Base-by-base conservation (phyloP, 139 green algal species). In the Axilococcus clingmanii region DNA sequence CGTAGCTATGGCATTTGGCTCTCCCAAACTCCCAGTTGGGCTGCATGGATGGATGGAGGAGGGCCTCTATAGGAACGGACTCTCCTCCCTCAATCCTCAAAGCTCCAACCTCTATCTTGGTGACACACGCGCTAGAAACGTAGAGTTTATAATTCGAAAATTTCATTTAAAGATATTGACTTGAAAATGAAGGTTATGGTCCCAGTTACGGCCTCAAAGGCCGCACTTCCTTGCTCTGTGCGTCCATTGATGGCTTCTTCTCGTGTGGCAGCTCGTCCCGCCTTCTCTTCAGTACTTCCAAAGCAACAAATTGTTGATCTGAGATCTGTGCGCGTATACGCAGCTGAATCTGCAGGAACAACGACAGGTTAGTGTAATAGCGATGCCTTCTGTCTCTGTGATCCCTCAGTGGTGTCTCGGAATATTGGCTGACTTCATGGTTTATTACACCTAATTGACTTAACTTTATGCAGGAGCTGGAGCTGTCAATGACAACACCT, bases 401-500 rank as follows among this genome's bases (percentile, higher is more conserved):
- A 17, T 38, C 9, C 33, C 12, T 38, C 12, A 38, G 33, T 17
- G 12, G 33, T 38, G 9, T 38, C 12, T 17, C 12, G 9, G 9
- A 9, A 12, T 38, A 9, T 38, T 9, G 9, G 16, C 8, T 8
- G 38, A 45, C 38, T 45, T 45, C 16, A 8, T 45, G n/a, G 38
- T 24, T 45, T 20, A 45, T 45, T 45, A 9, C 6, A 45, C 22
- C 22, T 20, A 12, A 45, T 6, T 9, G 8, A 37, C 6, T 53
- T 53, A 28, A 20, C 45, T 8, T 53, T 37, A 28, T 45, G 38
- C 64, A 81, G 75, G 53, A 32, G 64, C 77, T 36, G 63, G 61
- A 4, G 42, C 69, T 16, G 89, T 95, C 25, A 96, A 68, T 22
- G 88, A 97, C 43, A 44, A 33, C 12, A 91, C 71, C 24, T 96